Evolutionary conservation across 2,329 filamentous ascomycete species (phyloP), one percentile per base, ranked within the genome.

Genomic region (Xylariomycetidae sp.): DNA sequence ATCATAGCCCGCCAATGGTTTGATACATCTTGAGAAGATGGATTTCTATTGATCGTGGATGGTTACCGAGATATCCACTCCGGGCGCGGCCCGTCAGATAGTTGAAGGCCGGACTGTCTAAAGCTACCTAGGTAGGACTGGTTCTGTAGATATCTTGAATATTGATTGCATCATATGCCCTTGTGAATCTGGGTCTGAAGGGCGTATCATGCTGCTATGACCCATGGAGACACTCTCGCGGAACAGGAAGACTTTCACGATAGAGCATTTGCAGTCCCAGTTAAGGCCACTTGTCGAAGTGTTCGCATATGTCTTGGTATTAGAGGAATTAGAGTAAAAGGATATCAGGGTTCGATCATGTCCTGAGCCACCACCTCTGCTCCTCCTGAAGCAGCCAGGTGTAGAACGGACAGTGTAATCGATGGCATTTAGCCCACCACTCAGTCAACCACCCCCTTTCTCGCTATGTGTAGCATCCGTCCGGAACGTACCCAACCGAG

Each of bases 21-120:
- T 74, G 27, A 68, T 74, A 28, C 70, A 74, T 48, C 52, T 74
- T n/a, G 66, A 72, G 48, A 61, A 57, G 27, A 44, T 52, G 42
- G 49, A 56, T 23, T 34, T 29, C 8, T 14, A n/a, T n/a, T n/a
- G n/a, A n/a, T n/a, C n/a, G n/a, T n/a, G n/a, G n/a, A n/a, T n/a
- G n/a, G n/a, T n/a, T n/a, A n/a, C n/a, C n/a, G n/a, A n/a, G n/a
- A n/a, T n/a, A n/a, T n/a, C n/a, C n/a, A n/a, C n/a, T n/a, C n/a
- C n/a, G n/a, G n/a, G n/a, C n/a, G n/a, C n/a, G n/a, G n/a, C n/a
- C n/a, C n/a, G n/a, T n/a, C n/a, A n/a, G n/a, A n/a, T n/a, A n/a
- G n/a, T n/a, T n/a, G n/a, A n/a, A n/a, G n/a, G n/a, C n/a, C n/a
- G n/a, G n/a, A n/a, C n/a, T n/a, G n/a, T n/a, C n/a, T n/a, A n/a